Conservation (phyloP, 306 rosid species). For the Hippophae rhamnoides region DNA sequence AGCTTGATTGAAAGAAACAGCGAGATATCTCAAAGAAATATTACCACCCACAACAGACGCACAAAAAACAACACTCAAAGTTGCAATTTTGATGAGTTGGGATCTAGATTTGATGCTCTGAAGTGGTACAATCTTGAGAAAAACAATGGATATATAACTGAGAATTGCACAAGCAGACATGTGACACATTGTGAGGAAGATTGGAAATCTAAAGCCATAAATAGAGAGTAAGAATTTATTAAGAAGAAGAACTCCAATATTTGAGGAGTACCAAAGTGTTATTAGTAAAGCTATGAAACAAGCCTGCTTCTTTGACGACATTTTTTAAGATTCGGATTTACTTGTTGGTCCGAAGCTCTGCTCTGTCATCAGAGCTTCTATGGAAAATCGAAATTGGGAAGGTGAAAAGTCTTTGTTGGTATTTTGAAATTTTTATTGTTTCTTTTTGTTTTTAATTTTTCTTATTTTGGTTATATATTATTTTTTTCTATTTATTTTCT, state of each 20-base stretch:
- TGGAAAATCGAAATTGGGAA: not conserved
- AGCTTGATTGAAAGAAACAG: constrained; percentile 92
- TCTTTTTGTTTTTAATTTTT: not conserved
- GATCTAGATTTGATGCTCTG: constrained; percentile 76
- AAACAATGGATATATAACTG: constrained; percentile 77
- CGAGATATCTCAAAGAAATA: constrained; percentile 78
- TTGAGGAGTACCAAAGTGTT: constrained; percentile 73
- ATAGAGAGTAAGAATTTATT: constrained; percentile 86
- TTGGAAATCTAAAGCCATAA: constrained; percentile 84
- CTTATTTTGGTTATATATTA: not conserved
- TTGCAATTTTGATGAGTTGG: constrained; percentile 77
- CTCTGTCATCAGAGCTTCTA: constrained; percentile 26
- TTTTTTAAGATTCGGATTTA: constrained; percentile 20
- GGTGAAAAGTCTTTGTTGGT: constrained; percentile 3
- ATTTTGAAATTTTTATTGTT: not conserved
- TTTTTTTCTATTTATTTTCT: no score
- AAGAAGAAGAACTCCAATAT: constrained; percentile 87
- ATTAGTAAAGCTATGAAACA: constrained; percentile 58
- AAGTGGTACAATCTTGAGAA: constrained; percentile 73
- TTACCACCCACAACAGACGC: constrained; percentile 95
- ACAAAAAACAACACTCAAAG: constrained; percentile 79
- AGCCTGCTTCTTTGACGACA: constrained; percentile 35
- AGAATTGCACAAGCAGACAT: constrained; percentile 92
- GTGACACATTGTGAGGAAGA: constrained; percentile 99
- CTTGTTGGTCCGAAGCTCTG: not conserved